Base-by-base conservation (phyloP, 768 basidiomycete species). In the Boletales sp. region DNA sequence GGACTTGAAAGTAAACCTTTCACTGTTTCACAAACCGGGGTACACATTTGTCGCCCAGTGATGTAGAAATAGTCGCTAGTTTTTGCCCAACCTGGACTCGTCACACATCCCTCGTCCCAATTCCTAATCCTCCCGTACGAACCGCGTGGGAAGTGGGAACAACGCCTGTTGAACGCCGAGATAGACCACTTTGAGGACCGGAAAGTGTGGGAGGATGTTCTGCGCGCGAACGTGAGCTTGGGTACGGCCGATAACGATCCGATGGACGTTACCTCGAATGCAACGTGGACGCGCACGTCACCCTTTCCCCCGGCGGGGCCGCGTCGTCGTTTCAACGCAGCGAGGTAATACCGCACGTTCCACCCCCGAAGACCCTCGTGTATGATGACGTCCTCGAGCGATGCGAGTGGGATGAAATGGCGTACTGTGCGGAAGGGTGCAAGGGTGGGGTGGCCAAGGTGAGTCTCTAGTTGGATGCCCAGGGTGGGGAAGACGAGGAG, bases 381-480 rank as follows among this genome's bases (percentile, higher is more conserved):
- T 47, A 91, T 83, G 27, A 90, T 57, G 39, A 86, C 71, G 49
- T 88, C 86, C 45, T 76, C 73, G 17, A 90, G 64, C 2, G 63
- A 55, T 0, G 72, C 62, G 27, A 76, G 62, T 8, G 85, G 82
- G 53, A 90, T 80, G 64, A 91, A 90, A 5, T 65, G 78, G 43
- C 79, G 75, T 0, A 69, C 63, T 8, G 53, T 62, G 40, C 53
- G 63, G 14, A 71, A 50, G 14, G 69, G 60, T 1, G 58, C 51
- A 4, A 67, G 17, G 13, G 65, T 62, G 10, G 76, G 76, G 30
- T 83, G 62, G 1, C 87, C 89, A 47, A 78, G 72, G 65, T 81
- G 80, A 0, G 81, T 84, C 64, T 90, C 87, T 3, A 91, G 66
- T 59, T 91, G 90, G 37, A 92, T 71, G 11, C 89, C 89, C 46